These are phyloP conservation scores for Aspergillus vadensis DNA, from an alignment of 2,329 filamentous ascomycete species.

Conservation along the genomic window DNA sequence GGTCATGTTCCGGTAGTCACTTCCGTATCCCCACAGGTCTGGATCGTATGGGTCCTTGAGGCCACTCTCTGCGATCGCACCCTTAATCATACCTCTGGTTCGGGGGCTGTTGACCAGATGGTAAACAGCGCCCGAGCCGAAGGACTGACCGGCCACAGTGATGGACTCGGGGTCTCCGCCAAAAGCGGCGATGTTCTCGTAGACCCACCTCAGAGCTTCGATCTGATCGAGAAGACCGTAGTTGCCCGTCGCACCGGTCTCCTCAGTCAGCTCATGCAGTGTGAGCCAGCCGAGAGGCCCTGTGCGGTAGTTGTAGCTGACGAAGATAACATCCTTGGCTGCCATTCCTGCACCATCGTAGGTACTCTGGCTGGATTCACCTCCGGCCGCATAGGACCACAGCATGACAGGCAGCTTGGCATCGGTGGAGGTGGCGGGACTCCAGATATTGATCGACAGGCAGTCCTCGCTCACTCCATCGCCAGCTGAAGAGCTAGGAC, in stretches of 20 bases:
- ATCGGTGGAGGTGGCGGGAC: background rate
- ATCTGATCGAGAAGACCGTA: background rate
- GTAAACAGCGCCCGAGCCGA: background rate
- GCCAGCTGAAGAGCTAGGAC: background rate
- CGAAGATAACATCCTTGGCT: background rate
- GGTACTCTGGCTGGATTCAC: background rate
- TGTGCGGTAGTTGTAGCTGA: constrained; percentile 2
- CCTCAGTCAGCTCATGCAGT: background rate
- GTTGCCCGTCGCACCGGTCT: background rate
- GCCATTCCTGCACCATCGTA: background rate
- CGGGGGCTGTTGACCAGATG: background rate
- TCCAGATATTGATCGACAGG: background rate
- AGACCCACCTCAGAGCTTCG: background rate
- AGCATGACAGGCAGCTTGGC: background rate
- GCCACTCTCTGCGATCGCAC: background rate
- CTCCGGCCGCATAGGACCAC: background rate
- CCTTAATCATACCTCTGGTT: background rate
- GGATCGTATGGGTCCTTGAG: background rate
- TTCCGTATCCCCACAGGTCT: background rate
- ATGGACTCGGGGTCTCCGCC: background rate
- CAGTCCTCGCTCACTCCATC: background rate
- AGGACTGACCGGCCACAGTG: background rate
- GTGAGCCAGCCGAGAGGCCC: background rate
- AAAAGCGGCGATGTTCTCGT: background rate
- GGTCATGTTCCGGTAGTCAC: background rate